Evolutionary conservation across 345 rosid genomes (phyloP).

Genomic region (Jatropha curcas): DNA sequence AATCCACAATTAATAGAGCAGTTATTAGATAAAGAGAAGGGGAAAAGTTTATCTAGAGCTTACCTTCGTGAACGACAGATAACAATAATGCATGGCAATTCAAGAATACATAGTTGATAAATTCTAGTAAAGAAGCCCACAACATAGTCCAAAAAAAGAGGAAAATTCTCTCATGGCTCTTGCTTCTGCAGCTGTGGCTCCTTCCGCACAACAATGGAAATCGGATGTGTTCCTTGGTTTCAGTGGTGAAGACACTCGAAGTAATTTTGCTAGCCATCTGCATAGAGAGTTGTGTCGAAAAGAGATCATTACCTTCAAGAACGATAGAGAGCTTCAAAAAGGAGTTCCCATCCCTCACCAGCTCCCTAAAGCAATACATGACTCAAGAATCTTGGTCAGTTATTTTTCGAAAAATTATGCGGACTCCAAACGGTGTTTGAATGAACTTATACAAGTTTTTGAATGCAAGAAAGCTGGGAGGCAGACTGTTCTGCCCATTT

Average conservation of each 20-base stretch:
- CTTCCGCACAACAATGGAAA: neutral
- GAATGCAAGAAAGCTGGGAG: neutral
- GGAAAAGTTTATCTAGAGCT: too few species aligned
- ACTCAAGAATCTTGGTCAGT: neutral
- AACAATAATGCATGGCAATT: too few species aligned
- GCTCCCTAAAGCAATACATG: neutral
- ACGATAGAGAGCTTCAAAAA: neutral
- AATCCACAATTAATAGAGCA: too few species aligned
- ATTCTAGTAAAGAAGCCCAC: too few species aligned
- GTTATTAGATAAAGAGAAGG: too few species aligned
- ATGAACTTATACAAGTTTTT: neutral
- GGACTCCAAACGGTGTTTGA: neutral
- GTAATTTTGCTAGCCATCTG: neutral
- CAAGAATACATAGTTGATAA: too few species aligned
- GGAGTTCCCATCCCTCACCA: neutral
- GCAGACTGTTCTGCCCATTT: neutral
- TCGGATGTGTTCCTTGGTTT: constrained; percentile 4
- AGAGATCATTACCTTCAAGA: constrained; percentile 1
- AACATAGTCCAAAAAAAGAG: too few species aligned
- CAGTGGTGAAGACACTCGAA: neutral
- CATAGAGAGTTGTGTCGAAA: neutral
- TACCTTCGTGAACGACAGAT: too few species aligned
- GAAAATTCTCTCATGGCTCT: neutral
- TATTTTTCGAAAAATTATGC: neutral
- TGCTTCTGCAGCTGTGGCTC: too few species aligned